These are phyloP conservation scores for Chionographis japonica DNA, from an alignment of 106 monocot genomes.

Conservation along the genomic window DNA sequence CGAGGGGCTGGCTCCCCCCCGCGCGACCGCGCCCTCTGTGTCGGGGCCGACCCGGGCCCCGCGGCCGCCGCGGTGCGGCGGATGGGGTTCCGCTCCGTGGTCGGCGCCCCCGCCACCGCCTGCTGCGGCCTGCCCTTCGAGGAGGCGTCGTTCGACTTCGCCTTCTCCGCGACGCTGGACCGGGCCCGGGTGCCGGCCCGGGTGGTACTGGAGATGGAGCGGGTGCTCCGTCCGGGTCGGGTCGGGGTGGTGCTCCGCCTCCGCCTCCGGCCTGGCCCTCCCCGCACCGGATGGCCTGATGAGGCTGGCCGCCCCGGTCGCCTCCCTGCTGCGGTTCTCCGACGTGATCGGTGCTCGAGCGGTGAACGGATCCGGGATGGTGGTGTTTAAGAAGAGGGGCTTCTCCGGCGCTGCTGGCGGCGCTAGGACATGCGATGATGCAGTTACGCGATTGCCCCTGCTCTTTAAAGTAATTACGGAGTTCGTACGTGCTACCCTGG, in stretches of 20 bases:
- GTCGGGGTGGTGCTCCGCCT: slow-evolving; percentile 19
- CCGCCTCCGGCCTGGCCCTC: neutral
- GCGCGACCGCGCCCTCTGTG: slow-evolving; percentile 16
- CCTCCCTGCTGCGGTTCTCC: slow-evolving; percentile 24
- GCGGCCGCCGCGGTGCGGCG: slow-evolving; percentile 6
- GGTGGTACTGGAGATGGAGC: slow-evolving; percentile 35
- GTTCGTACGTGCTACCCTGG: no score
- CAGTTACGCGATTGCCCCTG: no score
- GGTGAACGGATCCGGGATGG: slow-evolving; percentile 21
- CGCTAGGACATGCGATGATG: no score
- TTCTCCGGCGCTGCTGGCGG: neutral
- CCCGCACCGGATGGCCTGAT: slow-evolving; percentile 14
- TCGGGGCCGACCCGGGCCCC: slow-evolving; percentile 10
- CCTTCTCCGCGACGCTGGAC: slow-evolving; percentile 24
- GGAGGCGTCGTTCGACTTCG: slow-evolving; percentile 27
- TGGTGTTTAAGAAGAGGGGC: slow-evolving; percentile 26
- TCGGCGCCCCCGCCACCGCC: slow-evolving; percentile 8
- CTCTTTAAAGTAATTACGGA: no score
- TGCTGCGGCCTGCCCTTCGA: slow-evolving; percentile 29
- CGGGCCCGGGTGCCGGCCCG: slow-evolving; percentile 38
- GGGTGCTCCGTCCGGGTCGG: slow-evolving; percentile 30
- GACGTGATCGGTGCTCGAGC: slow-evolving; percentile 21
- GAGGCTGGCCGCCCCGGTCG: slow-evolving; percentile 28
- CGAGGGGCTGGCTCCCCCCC: slow-evolving; percentile 13
- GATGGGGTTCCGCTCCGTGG: neutral